phyloP scores from a whole-genome alignment of 2,329 filamentous ascomycete species.

The Apiospora sp. region DNA sequence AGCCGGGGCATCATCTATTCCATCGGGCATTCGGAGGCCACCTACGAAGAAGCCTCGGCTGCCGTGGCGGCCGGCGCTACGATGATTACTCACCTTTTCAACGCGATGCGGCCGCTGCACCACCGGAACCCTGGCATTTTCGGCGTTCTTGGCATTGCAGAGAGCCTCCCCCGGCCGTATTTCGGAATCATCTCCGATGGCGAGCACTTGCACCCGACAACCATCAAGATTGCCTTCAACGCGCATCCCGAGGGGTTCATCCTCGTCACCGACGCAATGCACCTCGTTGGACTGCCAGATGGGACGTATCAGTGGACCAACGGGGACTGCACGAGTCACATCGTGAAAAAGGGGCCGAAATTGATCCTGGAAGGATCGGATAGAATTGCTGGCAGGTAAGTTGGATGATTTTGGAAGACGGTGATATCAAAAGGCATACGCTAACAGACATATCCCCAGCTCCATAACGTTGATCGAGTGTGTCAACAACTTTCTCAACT shows the following conservation, averaged over 20 bases:
- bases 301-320: conserved; percentile 90
- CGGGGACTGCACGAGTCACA: conserved; percentile 62
- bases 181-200: conserved; percentile 93
- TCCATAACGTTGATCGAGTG: conserved; percentile 81
- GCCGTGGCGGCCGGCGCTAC: conserved; percentile 79
- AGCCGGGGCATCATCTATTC: conserved; percentile 76
- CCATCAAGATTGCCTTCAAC: conserved; percentile 88
- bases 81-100: conserved; percentile 95
- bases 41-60: conserved; percentile 79
- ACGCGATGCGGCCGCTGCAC: conserved; percentile 89
- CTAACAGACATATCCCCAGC: conserved; percentile 44
- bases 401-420: conserved; percentile 28
- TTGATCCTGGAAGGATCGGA: conserved; percentile 81
- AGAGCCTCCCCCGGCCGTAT: conserved; percentile 69
- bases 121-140: conserved; percentile 93
- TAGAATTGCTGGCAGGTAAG: conserved; percentile 78
- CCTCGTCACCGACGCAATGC: conserved; percentile 92
- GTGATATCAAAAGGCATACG: not conserved
- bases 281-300: conserved; percentile 82
- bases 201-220: conserved; percentile 87
- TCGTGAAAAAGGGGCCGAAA: conserved; percentile 75
- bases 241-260: conserved; percentile 86
- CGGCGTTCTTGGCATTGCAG: conserved; percentile 77
- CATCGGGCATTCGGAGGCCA: conserved; percentile 87
- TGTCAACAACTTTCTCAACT: conserved; percentile 81